Base-by-base conservation (phyloP, 1,139 yeast genomes). In the Debaryomycetaceae sp. region DNA sequence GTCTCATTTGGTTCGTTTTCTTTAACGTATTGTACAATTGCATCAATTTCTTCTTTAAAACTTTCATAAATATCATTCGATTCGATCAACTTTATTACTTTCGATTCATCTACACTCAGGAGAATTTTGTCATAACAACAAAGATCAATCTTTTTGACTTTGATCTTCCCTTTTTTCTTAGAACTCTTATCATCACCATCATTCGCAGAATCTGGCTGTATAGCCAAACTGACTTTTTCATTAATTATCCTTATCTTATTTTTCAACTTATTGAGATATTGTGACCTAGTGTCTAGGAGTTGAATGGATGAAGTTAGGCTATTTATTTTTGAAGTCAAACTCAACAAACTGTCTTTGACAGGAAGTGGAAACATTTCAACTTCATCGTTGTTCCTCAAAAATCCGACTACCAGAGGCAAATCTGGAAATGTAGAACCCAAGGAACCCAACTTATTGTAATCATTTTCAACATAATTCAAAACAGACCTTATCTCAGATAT, bases 391-490 rank as follows among this genome's bases (percentile, higher is more conserved):
- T 51, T 39, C 32, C 51, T 47, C 50, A 64, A 60, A 19, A 65
- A 58, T 5, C 59, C 53, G 1, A 45, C 34, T 5, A 73, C 72
- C 24, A 59, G 57, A 2, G 64, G 58, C 14, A 73, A 55, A 38
- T 76, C 74, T 0, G 78, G 78, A 39, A 72, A 70, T 30, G 46
- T 44, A 1, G 50, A 18, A 0, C 78, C 77, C 37, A 72, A 43
- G 4, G 34, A 34, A 11, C 38, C 37, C 24, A 67, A 48, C 3
- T 48, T 48, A 6, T 49, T 49, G 26, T 50, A 45, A 56, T 53
- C 32, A 19, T 34, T 33, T 18, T 26, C 35, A 6, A 46, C 48
- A 42, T 42, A 47, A 18, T 41, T 41, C 35, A 54, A 35, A 15
- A 53, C 38, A 28, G 48, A 47, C 31, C 57, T 60, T 16, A 62